Evolutionary conservation across 129 eudicot genomes (phyloP).

Genomic region (Helianthus annuus): HanXRQr2.0-SUNRISE NC_035439.2:142074993-142075492

Average conservation of each 20-base stretch:
- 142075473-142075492: slow-evolving; percentile 49
- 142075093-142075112: slow-evolving; percentile 49
- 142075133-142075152: slow-evolving; percentile 65
- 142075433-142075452: slow-evolving; percentile 32
- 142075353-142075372: slow-evolving; percentile 55
- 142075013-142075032: slow-evolving; percentile 51
- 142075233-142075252: slow-evolving; percentile 42
- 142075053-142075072: slow-evolving; percentile 38
- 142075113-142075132: slow-evolving; percentile 45
- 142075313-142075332: slow-evolving; percentile 69
- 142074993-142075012: slow-evolving; percentile 22
- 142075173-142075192: neutral
- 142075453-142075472: slow-evolving; percentile 38
- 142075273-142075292: slow-evolving; percentile 33
- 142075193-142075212: slow-evolving; percentile 12
- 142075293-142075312: slow-evolving; percentile 45
- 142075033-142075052: slow-evolving; percentile 40
- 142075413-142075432: slow-evolving; percentile 49
- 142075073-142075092: slow-evolving; percentile 35
- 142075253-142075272: slow-evolving; percentile 36
- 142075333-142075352: slow-evolving; percentile 54
- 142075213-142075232: slow-evolving; percentile 60
- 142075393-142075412: slow-evolving; percentile 64
- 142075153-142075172: slow-evolving; percentile 28
- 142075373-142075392: slow-evolving; percentile 67